Conservation (phyloP, 768 basidiomycete species). For the Trametes elegans region DNA sequence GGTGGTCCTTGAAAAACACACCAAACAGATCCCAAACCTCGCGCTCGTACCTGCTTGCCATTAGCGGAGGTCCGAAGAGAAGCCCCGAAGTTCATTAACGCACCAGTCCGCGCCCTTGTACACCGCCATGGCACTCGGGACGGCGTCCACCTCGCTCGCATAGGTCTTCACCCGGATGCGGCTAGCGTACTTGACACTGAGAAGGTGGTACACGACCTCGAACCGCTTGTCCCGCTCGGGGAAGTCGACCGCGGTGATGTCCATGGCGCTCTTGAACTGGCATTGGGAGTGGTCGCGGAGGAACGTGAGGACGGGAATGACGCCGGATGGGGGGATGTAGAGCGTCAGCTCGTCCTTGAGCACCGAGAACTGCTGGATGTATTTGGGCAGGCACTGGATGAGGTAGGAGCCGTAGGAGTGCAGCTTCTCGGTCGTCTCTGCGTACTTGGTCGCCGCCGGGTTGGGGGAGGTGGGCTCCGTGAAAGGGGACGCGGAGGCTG, state of each 20-base stretch:
- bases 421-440: slow-evolving; percentile 70
- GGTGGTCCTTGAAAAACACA: slow-evolving; percentile 94
- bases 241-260: slow-evolving; percentile 94
- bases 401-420: slow-evolving; percentile 95
- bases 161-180: slow-evolving; percentile 97
- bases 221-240: slow-evolving; percentile 92
- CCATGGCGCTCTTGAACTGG: slow-evolving; percentile 90
- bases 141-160: slow-evolving; percentile 87
- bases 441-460: slow-evolving; percentile 69
- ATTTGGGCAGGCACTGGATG: slow-evolving; percentile 91
- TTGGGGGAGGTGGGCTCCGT: slow-evolving; percentile 87
- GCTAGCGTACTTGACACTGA: slow-evolving; percentile 75
- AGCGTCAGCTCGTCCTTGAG: slow-evolving; percentile 94
- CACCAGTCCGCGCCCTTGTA: slow-evolving; percentile 96
- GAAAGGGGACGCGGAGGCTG: slow-evolving; percentile 78
- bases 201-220: slow-evolving; percentile 94
- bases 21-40: slow-evolving; percentile 99
- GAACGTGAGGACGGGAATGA: slow-evolving; percentile 87
- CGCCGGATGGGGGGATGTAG: slow-evolving; percentile 77
- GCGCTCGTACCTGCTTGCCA: slow-evolving; percentile 76
- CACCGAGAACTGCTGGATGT: slow-evolving; percentile 96
- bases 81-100: slow-evolving; percentile 22
- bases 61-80: slow-evolving; percentile 9
- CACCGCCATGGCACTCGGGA: slow-evolving; percentile 76
- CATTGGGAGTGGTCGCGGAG: slow-evolving; percentile 94